phyloP scores from a whole-genome alignment of 345 rosid genomes.

The Lepidium didymum region DNA sequence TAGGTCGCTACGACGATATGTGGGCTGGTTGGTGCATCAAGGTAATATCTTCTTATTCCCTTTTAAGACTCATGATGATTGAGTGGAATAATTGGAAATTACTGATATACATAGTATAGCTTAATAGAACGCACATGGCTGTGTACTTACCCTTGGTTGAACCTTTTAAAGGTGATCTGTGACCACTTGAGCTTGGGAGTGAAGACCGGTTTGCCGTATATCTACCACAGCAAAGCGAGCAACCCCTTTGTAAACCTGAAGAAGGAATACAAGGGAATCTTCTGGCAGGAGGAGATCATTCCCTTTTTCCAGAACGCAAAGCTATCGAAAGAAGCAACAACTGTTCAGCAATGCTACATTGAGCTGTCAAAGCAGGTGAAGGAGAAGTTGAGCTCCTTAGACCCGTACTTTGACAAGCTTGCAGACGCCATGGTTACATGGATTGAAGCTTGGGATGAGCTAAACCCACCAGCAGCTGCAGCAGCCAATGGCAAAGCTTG shows the following conservation, averaged over 20 bases:
- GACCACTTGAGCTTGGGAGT: conserved; percentile 85
- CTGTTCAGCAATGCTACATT: conserved; percentile 76
- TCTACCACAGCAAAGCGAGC: conserved; percentile 94
- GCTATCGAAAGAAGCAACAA: conserved; percentile 70
- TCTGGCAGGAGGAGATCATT: conserved; percentile 96
- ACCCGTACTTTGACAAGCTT: conserved; percentile 83
- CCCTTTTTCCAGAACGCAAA: conserved; percentile 68
- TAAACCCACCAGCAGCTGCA: conserved; percentile 42
- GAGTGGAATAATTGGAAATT: background rate
- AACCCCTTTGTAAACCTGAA: conserved; percentile 86
- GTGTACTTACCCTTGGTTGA: background rate
- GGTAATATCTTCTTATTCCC: conserved; percentile 31
- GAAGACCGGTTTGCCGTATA: conserved; percentile 82
- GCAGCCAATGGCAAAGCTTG: conserved; percentile 45
- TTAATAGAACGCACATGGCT: background rate
- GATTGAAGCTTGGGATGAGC: conserved; percentile 98
- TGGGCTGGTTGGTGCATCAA: conserved; percentile 99
- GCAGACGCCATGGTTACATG: conserved; percentile 91
- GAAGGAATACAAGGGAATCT: conserved; percentile 90
- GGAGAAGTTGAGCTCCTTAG: conserved; percentile 67
- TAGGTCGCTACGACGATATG: conserved; percentile 93
- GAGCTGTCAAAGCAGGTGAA: conserved; percentile 74
- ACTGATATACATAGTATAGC: background rate
- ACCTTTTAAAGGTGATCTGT: conserved; percentile 57
- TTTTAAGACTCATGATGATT: background rate